Base-by-base conservation (phyloP, 2,329 filamentous ascomycete genomes). In the Aspergillus luchuensis region DNA sequence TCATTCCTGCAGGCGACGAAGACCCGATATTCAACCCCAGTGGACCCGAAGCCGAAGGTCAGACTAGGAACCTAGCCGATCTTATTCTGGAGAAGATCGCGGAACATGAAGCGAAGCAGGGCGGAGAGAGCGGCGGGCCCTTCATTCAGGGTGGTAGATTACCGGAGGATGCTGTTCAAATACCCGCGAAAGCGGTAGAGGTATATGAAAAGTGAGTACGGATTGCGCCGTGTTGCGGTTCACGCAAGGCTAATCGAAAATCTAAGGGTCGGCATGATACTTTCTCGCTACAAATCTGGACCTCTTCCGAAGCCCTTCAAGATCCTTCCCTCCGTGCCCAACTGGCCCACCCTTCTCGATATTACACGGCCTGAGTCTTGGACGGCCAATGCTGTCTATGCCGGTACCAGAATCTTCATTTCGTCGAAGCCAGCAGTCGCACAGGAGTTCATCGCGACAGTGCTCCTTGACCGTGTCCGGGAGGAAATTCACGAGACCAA, bases 231-330 rank as follows among this genome's bases (percentile, higher is more conserved):
- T 3, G 15, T 25, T 38, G 33, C 28, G 10, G 28, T 10, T 47
- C 23, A 19, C 8, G 8, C 11, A 17, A 56, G 66, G 51, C 66
- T 74, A 59, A 69, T 49, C 28, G 39, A 45, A 23, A 48, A 36
- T 13, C 10, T 15, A 53, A 92, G 89, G 80, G 89, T 97, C 68
- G 94, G 93, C 62, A 83, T 93, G 67, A 89, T 98, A 62, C 84
- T 99, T 61, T 92, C 91, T 25, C 87, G 94, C 66, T 98, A 97
- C 82, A 97, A 96, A 79, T 94, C 91, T 13, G 95, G 95, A n/a
- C 94, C 94, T 67, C 84, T 99, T 33, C 95, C 95, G 19, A 99
- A 99, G 78, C 94, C 94, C 0, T 96, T 99, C 84, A 98, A 98
- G 79, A 92, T 98, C 66, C 85, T 99, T 8, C 95, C 95, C 2